These are phyloP conservation scores for Malus hybrid DNA, from an alignment of 331 rosid genomes.

Conservation along the genomic window DNA sequence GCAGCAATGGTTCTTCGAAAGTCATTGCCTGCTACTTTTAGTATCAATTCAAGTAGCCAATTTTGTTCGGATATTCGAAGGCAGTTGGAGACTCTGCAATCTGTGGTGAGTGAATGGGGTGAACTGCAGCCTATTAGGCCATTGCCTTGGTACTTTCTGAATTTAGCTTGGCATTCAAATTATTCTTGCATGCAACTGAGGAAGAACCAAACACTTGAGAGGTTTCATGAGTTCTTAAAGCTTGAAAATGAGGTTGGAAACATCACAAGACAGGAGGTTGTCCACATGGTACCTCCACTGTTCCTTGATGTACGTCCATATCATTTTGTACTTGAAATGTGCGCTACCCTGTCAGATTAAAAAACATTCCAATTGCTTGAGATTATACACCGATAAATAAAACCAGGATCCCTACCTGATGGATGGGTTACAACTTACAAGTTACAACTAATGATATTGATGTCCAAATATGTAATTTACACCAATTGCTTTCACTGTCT, in stretches of 20 bases:
- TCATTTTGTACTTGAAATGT: conserved; percentile 88
- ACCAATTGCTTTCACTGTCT: too few species aligned
- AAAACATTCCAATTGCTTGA: conserved; percentile 96
- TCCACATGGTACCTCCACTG: conserved; percentile 98
- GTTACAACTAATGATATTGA: conserved; percentile 93
- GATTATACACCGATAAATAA: conserved; percentile 60
- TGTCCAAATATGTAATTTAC: conserved; percentile 88
- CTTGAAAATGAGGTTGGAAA: conserved; percentile 97
- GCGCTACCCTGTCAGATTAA: conserved; percentile 86
- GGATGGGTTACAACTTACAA: conserved; percentile 93
- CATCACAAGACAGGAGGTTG: conserved; percentile 97
- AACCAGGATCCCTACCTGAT: conserved; percentile 63
- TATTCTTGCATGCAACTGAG: conserved; percentile 92
- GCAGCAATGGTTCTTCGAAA: conserved; percentile 20
- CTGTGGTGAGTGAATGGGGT: conserved; percentile 32
- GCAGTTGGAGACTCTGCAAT: too few species aligned
- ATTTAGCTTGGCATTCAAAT: conserved; percentile 91
- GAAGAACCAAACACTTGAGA: conserved; percentile 86
- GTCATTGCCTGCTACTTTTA: conserved; percentile 75
- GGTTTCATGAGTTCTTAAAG: conserved; percentile 92
- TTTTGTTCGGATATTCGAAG: conserved; percentile 36
- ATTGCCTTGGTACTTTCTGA: conserved; percentile 84
- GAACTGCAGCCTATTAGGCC: conserved; percentile 76
- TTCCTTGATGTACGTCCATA: conserved; percentile 77
- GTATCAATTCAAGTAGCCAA: conserved; percentile 88